phyloP scores from a whole-genome alignment of 805 yeast species.

The Yamadazyma endophytica region DNA sequence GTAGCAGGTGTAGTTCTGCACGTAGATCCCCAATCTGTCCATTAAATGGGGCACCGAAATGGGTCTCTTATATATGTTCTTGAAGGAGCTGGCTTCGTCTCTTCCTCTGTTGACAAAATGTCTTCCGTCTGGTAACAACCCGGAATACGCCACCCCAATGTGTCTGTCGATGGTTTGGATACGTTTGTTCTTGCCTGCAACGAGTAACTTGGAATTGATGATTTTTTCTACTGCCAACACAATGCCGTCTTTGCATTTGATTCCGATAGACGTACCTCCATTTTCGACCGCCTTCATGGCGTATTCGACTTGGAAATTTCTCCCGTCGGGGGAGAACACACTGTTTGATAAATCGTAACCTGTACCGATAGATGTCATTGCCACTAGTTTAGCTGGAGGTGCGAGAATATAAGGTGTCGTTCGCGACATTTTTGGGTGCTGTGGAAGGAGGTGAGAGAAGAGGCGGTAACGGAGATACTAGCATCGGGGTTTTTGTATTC shows the following conservation, averaged over 20 bases:
- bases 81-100: slow-evolving; percentile 81
- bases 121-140: slow-evolving; percentile 94
- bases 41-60: slow-evolving; percentile 78
- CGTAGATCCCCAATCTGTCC: slow-evolving; percentile 84
- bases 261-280: slow-evolving; percentile 93
- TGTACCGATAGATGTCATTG: slow-evolving; percentile 89
- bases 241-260: slow-evolving; percentile 87
- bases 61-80: slow-evolving; percentile 68
- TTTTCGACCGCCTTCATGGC: slow-evolving; percentile 97
- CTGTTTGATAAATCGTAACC: slow-evolving; percentile 98
- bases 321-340: slow-evolving; percentile 90
- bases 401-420: no score
- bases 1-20: slow-evolving; percentile 92
- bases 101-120: slow-evolving; percentile 89
- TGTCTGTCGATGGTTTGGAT: slow-evolving; percentile 93
- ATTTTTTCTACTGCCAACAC: slow-evolving; percentile 98
- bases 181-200: slow-evolving; percentile 83
- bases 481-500: no score
- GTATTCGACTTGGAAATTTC: slow-evolving; percentile 96
- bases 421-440: no score
- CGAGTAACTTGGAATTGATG: slow-evolving; percentile 79
- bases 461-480: no score
- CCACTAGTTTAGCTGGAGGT: no score
- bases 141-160: slow-evolving; percentile 92
- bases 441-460: no score